Base-by-base conservation (phyloP, 495 filamentous ascomycete species). In the Lepraria neglecta region DNA sequence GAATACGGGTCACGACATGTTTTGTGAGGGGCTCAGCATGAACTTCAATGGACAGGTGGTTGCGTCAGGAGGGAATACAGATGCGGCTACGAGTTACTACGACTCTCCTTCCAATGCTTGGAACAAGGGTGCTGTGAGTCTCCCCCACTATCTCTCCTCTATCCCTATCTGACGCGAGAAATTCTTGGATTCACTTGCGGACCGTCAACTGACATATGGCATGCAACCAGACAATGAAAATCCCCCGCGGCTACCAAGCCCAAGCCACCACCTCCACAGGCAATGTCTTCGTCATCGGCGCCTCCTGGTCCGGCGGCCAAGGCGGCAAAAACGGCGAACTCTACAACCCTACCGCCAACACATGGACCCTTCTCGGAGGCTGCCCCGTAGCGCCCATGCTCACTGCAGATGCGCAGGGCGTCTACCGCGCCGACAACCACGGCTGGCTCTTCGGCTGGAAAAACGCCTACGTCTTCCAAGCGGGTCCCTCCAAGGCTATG, bases 401-500 rank as follows among this genome's bases (percentile, higher is more conserved):
- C 31, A 86, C 83, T 6, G 62, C 67, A 12, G 83, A 86, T 64
- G 46, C 63, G 53, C 67, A 66, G 65, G 65, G 65, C 56, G 64
- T 72, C 7, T 84, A 72, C 60, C 72, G 78, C 28, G 62, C 70
- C 9, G 82, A 85, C 64, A 83, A 82, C 61, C 82, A 85, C 64
- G 78, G 65, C 47, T 84, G 82, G 82, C 71, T 85, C 15, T 85
- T 84, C 63, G 78, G 68, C 17, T 84, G 81, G 77, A 82, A 78
- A 60, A 69, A 76, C 45, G 74, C 68, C 30, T 75, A 63, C 43
- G 76, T 83, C 24, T 81, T 84, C 74, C 81, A 84, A 65, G 82
- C 79, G 11, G 82, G 83, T 3, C 83, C 82, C 14, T 77, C 73
- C 56, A 69, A 65, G 42, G 56, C 64, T 2, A 84, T 84, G 81